Conservation (phyloP, 1,139 yeast genomes). For the Geotrichum europaeum region DNA sequence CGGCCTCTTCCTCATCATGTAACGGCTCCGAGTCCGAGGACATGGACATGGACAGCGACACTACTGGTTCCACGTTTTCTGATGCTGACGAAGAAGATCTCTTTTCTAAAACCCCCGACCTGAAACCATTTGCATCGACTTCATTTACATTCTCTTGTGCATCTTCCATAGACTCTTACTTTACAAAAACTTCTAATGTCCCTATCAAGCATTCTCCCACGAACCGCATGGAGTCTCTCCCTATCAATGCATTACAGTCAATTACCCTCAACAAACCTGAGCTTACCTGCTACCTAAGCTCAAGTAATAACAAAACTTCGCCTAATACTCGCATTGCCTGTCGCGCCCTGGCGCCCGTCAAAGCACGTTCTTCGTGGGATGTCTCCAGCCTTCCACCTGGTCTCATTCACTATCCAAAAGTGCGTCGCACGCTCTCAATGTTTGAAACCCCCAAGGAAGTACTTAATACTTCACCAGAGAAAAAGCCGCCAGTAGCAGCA, state of each 20-base stretch:
- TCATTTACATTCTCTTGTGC: slow-evolving; percentile 3
- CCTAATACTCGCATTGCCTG: background rate
- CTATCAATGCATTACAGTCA: background rate
- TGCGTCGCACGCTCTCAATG: slow-evolving; percentile 63
- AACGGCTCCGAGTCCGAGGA: background rate
- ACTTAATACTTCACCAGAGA: slow-evolving; percentile 26
- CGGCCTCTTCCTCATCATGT: background rate
- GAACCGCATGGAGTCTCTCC: slow-evolving; percentile 8
- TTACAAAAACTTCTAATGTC: slow-evolving; percentile 1
- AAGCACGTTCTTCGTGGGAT: slow-evolving; percentile 2
- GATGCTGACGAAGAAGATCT: slow-evolving; percentile 8
- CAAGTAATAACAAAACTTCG: background rate
- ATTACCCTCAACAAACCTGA: slow-evolving; percentile 10
- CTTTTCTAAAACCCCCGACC: slow-evolving; percentile 1
- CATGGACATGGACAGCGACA: slow-evolving; percentile 13
- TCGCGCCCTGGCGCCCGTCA: background rate
- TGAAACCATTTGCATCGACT: slow-evolving; percentile 2
- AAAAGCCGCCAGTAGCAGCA: slow-evolving; percentile 18
- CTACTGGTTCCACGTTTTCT: slow-evolving; percentile 3
- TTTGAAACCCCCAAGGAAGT: slow-evolving; percentile 43
- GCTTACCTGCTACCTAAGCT: background rate
- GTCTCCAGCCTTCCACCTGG: background rate
- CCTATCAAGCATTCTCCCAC: slow-evolving; percentile 2
- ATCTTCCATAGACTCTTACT: slow-evolving; percentile 11
- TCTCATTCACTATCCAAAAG: slow-evolving; percentile 30